phyloP scores from a whole-genome alignment of 345 rosid species.

The Hypericum androsaemum region DNA sequence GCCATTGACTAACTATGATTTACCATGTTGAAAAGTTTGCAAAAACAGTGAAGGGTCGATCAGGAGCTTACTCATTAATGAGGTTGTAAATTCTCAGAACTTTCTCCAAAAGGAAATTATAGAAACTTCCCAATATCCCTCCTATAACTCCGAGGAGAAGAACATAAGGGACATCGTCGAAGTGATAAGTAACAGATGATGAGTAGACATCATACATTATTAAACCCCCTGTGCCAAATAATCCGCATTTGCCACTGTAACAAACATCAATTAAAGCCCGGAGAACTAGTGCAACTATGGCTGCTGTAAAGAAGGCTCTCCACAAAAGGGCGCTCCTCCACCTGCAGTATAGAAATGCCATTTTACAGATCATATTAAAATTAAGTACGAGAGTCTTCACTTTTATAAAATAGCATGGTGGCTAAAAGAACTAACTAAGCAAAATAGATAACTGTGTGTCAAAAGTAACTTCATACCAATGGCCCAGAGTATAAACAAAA shows the following conservation, averaged over 20 bases:
- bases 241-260: slow-evolving; percentile 69
- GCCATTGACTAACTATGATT: slow-evolving; percentile 1
- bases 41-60: slow-evolving; percentile 9
- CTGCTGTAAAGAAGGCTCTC: slow-evolving; percentile 88
- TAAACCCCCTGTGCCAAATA: slow-evolving; percentile 89
- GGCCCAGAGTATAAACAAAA: too few species aligned
- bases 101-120: slow-evolving; percentile 60
- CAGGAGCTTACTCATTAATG: slow-evolving; percentile 59
- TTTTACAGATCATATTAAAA: not conserved
- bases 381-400: not conserved
- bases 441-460: too few species aligned
- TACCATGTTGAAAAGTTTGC: slow-evolving; percentile 1
- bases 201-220: slow-evolving; percentile 86
- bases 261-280: slow-evolving; percentile 84
- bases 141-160: slow-evolving; percentile 78
- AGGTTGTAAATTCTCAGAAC: slow-evolving; percentile 61
- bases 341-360: slow-evolving; percentile 29
- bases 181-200: slow-evolving; percentile 52
- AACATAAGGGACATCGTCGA: slow-evolving; percentile 62
- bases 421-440: too few species aligned
- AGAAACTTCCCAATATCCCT: slow-evolving; percentile 74
- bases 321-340: slow-evolving; percentile 90
- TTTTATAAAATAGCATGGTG: too few species aligned
- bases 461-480: too few species aligned
- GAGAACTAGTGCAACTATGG: slow-evolving; percentile 74